Percentiles rank a stretch among this genome's conserved stretches.
Conservation (phyloP, 2,329 filamentous ascomycete species). For the Cryphonectria japonica region DNA sequence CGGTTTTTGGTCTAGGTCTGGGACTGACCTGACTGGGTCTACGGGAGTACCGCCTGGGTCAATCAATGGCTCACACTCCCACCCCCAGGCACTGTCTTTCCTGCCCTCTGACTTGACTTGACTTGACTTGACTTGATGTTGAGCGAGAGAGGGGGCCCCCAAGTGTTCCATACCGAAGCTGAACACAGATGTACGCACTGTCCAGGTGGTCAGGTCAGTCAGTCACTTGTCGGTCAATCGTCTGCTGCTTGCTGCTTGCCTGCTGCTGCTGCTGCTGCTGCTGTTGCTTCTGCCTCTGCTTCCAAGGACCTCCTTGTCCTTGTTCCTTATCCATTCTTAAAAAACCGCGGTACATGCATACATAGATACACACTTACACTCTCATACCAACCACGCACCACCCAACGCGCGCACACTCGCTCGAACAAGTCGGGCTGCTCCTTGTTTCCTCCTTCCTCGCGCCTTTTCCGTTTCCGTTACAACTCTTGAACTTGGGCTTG, state of each 20-base stretch:
- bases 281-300: not conserved
- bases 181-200: not conserved
- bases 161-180: not conserved
- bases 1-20: slow-evolving; percentile 22
- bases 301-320: slow-evolving; percentile 11
- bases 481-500: slow-evolving; percentile 4
- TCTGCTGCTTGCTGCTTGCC: not conserved
- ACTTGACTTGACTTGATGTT: not conserved
- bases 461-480: slow-evolving; percentile 25
- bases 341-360: not conserved
- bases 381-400: not conserved
- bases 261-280: not conserved
- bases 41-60: slow-evolving; percentile 3
- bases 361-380: not conserved
- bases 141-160: not conserved
- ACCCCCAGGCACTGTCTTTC: not conserved
- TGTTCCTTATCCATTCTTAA: not conserved
- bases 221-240: not conserved
- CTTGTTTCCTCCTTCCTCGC: slow-evolving; percentile 25
- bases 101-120: not conserved
- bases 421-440: not conserved
- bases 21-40: slow-evolving; percentile 11
- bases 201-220: not conserved
- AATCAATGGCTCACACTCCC: slow-evolving; percentile 22
- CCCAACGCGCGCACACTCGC: not conserved